phyloP scores from a whole-genome alignment of 495 filamentous ascomycete species.

The Lasiosphaeria miniovina region DNA sequence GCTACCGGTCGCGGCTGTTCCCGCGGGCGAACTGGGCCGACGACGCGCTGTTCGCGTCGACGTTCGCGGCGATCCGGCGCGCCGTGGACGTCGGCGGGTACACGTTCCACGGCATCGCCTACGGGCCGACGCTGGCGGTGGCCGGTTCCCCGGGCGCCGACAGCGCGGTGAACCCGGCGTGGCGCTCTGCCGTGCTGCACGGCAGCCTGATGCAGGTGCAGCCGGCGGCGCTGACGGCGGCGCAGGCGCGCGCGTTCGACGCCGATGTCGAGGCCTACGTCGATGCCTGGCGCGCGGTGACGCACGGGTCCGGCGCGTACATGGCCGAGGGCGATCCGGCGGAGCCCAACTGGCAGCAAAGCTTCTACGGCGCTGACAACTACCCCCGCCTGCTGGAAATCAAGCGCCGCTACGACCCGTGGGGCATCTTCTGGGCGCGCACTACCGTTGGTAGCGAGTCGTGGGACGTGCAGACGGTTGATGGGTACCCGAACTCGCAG shows the following conservation, averaged over 20 bases:
- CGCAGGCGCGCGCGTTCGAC: constrained; percentile 25
- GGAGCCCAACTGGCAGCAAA: constrained; percentile 56
- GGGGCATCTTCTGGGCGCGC: constrained; percentile 51
- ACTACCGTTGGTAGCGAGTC: constrained; percentile 53
- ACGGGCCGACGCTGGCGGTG: constrained; percentile 26
- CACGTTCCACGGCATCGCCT: constrained; percentile 46
- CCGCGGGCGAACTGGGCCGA: constrained; percentile 47
- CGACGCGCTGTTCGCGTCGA: constrained; percentile 42
- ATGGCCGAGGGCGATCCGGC: constrained; percentile 51
- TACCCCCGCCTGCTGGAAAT: constrained; percentile 48
- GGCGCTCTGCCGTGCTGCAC: constrained; percentile 52
- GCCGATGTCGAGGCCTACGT: constrained; percentile 22
- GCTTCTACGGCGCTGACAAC: constrained; percentile 54
- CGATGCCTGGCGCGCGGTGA: constrained; percentile 33
- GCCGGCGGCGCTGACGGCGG: constrained; percentile 25
- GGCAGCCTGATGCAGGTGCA: constrained; percentile 41
- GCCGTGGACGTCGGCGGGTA: constrained; percentile 45
- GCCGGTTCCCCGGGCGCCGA: constrained; percentile 40
- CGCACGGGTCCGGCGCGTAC: constrained; percentile 42
- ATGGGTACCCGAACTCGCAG: constrained; percentile 47
- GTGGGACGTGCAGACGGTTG: constrained; percentile 41
- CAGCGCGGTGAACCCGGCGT: constrained; percentile 54
- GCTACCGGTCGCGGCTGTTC: constrained; percentile 52
- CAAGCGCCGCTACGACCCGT: constrained; percentile 54
- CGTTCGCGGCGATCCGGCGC: constrained; percentile 43